These are phyloP conservation scores for Ustilago crameri DNA, from an alignment of 1,284 basidiomycete genomes.

Conservation along the genomic window DNA sequence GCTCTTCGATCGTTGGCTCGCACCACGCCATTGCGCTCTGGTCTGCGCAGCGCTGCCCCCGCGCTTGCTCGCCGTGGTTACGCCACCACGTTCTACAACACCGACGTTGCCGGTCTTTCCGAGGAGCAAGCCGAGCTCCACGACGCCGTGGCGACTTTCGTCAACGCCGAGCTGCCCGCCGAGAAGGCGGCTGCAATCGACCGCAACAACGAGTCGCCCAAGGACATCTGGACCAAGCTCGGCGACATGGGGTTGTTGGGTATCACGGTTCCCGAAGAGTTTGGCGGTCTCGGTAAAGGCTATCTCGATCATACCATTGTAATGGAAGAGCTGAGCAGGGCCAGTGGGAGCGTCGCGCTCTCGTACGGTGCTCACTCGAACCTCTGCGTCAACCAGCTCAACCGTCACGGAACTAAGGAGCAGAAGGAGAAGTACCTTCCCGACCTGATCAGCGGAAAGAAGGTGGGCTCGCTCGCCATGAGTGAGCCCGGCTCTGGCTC, in stretches of 20 bases:
- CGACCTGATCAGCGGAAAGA: conserved; percentile 81
- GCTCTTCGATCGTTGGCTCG: conserved; percentile 9
- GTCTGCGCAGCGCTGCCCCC: conserved; percentile 6
- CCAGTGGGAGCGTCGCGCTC: conserved; percentile 88
- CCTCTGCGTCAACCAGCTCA: conserved; percentile 74
- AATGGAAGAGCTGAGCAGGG: conserved; percentile 77
- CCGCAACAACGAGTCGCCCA: conserved; percentile 44
- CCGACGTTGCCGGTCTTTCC: conserved; percentile 46
- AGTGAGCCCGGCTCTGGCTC: conserved; percentile 89
- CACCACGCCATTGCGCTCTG: conserved; percentile 1
- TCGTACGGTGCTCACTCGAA: conserved; percentile 86
- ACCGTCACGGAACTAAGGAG: conserved; percentile 83
- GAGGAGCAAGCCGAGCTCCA: conserved; percentile 51
- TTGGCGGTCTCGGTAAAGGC: conserved; percentile 56
- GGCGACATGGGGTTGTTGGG: conserved; percentile 62
- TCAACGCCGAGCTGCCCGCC: conserved; percentile 41
- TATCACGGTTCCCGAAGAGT: conserved; percentile 57
- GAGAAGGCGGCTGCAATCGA: conserved; percentile 51
- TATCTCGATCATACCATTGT: conserved; percentile 62
- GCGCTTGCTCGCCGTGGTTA: neutral
- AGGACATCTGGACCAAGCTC: conserved; percentile 58
- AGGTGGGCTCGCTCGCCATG: conserved; percentile 92
- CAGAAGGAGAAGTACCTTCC: conserved; percentile 90
- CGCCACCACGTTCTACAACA: conserved; percentile 51
- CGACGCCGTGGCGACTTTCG: conserved; percentile 49